Base-by-base conservation (phyloP, 768 basidiomycete species). In the Mrakia frigida region DNA sequence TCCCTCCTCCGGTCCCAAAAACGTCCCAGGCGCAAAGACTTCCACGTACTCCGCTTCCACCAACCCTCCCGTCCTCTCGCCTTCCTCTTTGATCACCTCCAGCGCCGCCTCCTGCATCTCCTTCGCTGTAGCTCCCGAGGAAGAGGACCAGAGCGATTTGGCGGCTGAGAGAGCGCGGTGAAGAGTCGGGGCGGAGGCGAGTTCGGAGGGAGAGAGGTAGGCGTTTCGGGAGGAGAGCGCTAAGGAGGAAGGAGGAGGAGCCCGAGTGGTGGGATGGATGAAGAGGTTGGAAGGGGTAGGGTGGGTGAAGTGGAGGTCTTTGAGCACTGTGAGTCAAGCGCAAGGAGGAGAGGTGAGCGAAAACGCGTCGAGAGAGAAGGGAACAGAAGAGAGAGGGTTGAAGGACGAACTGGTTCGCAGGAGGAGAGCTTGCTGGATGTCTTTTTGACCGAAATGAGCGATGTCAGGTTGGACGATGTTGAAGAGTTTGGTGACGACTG, bases 391-490 rank as follows among this genome's bases (percentile, higher is more conserved):
- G 4, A 4, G 67, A 3, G 41, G 67, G 35, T 10, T 11, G 41
- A 59, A 37, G 39, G 52, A 63, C 33, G 33, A 59, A 63, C 70
- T 77, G 33, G 41, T 78, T 69, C 91, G 90, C 43, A 98, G 86
- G 63, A 99, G 84, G 23, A 98, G 85, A 0, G 92, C 93, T 82
- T 99, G 97, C 81, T 99, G 97, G 73, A 99, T 97, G 82, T 98
- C 96, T 82, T 98, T 98, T 84, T 98, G 95, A 1, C 97, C 96
- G 78, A 99, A 97, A 83, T 98, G 98, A 31, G 92, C 90, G 79
- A 90, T 88, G 63, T 92, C 92, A 7, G 96, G 96, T 94, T 96
- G 82, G 56, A 98, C 88, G 65, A 88, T 89, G 80, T 98, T 96
- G 86, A 99, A 97, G 18, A 98, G 87, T 82, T 99, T 99, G 0